Base-by-base conservation (phyloP, 1,284 basidiomycete species). In the Cutaneotrichosporon sp. region DNA sequence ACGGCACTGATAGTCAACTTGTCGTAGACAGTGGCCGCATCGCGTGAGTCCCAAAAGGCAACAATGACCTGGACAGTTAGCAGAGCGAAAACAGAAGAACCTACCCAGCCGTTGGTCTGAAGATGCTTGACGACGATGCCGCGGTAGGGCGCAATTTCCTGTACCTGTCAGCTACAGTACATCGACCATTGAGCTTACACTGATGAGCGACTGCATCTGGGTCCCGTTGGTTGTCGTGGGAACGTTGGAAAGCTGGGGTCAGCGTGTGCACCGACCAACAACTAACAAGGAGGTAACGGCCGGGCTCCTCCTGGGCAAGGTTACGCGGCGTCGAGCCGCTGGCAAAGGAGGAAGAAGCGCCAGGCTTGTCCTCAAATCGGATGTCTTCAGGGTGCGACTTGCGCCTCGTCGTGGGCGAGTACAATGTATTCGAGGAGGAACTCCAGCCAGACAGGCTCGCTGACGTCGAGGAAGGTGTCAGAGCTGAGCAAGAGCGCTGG, bases 1-100 rank as follows among this genome's bases (percentile, higher is more conserved):
- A 67, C 53, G 4, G 56, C 40, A 22, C 45, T 49, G 10, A 17
- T 15, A 8, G 53, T 58, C 10, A 74, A 56, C 17, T 49, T 40
- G 2, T 61, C 21, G 40, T 59, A 61, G 0, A 72, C 56, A 44
- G 61, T 65, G 23, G 44, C 5, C 1, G 70, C 63, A 30, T 71
- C 52, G 13, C 72, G 64, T 8, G 66, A 52, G 59, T 74, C 72
- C 43, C 61, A 62, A 58, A 73, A 72, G 30, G 54, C 58, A 2
- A 69, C 55, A 12, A 73, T 55, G 20, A 72, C 54, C 72, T 74
- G 34, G 17, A 5, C 7, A 0, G 23, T 53, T 5, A 49, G 43
- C 37, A 36, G 18, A 36, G n/a, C 8, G 12, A 14, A 20, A 9
- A 15, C 10, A 4, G 21, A 4, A 14, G 1, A 3, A 57, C 68